Conservation (phyloP, 2,329 filamentous ascomycete species). For the Coniochaeta sp. region DNA sequence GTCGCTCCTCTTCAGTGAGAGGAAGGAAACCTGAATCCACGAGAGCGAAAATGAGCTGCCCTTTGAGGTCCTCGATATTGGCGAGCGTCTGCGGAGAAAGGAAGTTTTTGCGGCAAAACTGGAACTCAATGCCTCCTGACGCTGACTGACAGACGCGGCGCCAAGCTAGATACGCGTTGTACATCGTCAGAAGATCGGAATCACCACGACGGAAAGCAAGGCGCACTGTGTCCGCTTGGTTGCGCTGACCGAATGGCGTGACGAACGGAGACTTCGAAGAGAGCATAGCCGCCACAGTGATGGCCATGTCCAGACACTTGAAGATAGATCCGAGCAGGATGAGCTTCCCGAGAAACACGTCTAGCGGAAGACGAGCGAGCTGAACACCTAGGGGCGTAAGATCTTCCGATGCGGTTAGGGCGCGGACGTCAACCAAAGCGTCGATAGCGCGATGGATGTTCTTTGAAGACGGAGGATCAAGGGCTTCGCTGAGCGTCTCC, state of each 20-base stretch:
- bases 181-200: slow-evolving; percentile 86
- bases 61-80: slow-evolving; percentile 94
- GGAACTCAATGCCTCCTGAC: slow-evolving; percentile 56
- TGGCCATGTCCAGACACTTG: slow-evolving; percentile 81
- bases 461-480: slow-evolving; percentile 84
- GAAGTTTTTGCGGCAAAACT: slow-evolving; percentile 93
- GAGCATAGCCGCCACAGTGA: slow-evolving; percentile 87
- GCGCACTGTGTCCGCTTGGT: slow-evolving; percentile 73
- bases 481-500: slow-evolving; percentile 75
- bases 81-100: slow-evolving; percentile 79
- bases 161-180: slow-evolving; percentile 91
- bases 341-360: slow-evolving; percentile 91
- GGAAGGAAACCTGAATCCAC: slow-evolving; percentile 78
- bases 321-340: slow-evolving; percentile 82
- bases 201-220: slow-evolving; percentile 76
- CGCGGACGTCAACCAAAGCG: slow-evolving; percentile 86
- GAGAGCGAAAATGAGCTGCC: slow-evolving; percentile 77
- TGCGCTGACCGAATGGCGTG: slow-evolving; percentile 73
- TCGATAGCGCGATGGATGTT: slow-evolving; percentile 92
- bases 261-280: slow-evolving; percentile 94
- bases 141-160: slow-evolving; percentile 69
- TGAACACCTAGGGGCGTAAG: slow-evolving; percentile 81
- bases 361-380: slow-evolving; percentile 79
- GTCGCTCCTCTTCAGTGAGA: slow-evolving; percentile 65
- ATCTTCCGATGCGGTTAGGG: slow-evolving; percentile 72